Evolutionary conservation across 2,329 filamentous ascomycete species (phyloP).

Genomic region (Aspergillus aculeatinus): DNA sequence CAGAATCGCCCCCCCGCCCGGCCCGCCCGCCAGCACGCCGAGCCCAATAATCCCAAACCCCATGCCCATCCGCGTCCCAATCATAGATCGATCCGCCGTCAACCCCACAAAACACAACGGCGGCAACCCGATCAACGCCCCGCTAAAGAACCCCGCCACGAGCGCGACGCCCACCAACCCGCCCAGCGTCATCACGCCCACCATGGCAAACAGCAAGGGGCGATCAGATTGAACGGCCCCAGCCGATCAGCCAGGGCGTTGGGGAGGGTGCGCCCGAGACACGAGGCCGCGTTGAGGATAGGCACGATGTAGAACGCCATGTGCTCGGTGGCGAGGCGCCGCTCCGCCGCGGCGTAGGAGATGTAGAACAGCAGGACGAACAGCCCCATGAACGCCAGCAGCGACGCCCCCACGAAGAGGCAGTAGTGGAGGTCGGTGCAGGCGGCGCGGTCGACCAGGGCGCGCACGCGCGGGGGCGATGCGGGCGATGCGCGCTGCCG

Average conservation of each 20-base stretch:
- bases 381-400: conserved; percentile 27
- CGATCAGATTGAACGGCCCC: conserved; percentile 7
- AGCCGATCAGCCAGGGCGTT: conserved; percentile 35
- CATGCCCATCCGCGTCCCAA: conserved; percentile 24
- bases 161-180: too few species aligned
- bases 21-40: conserved; percentile 7
- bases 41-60: conserved; percentile 16
- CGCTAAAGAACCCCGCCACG: conserved; percentile 4
- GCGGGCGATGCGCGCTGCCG: background rate
- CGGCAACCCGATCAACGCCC: conserved; percentile 1
- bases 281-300: conserved; percentile 36
- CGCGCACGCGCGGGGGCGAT: conserved; percentile 11
- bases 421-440: conserved; percentile 24
- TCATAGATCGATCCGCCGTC: conserved; percentile 15
- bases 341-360: conserved; percentile 22
- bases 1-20: conserved; percentile 6
- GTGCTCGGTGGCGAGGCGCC: too few species aligned
- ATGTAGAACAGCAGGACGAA: conserved; percentile 36
- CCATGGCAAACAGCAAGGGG: conserved; percentile 28
- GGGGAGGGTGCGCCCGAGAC: conserved; percentile 37
- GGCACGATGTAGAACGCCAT: conserved; percentile 28
- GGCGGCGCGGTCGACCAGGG: conserved; percentile 21
- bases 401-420: conserved; percentile 20
- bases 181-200: conserved; percentile 18
- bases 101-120: conserved; percentile 5